A percentile compares a stretch with the other conserved stretches of the same genome.
Conservation (phyloP, 345 rosid genomes). For the Carallia brachiata region DNA sequence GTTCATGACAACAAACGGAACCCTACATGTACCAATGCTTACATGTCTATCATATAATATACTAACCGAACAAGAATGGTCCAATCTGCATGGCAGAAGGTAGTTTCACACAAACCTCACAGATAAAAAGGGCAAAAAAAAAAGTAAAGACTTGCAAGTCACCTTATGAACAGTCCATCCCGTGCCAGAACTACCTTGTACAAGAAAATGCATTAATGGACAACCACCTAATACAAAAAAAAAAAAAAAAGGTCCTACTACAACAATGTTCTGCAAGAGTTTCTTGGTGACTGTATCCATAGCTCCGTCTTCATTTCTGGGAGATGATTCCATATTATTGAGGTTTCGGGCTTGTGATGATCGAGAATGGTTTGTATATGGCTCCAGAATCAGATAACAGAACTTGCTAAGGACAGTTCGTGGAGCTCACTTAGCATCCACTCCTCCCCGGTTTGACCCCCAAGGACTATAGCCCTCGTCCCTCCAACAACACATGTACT, state of each 20-base stretch:
- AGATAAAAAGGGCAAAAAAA: too few relatives aligned
- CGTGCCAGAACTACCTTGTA: slow-evolving; percentile 30
- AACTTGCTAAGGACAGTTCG: slow-evolving; percentile 68
- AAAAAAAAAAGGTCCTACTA: slow-evolving; percentile 18
- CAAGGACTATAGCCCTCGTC: slow-evolving; percentile 78
- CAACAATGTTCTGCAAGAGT: slow-evolving; percentile 18
- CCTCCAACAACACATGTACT: slow-evolving; percentile 93
- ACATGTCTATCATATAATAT: slow-evolving; percentile 32
- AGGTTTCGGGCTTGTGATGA: slow-evolving; percentile 8
- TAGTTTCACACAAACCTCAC: slow-evolving; percentile 39
- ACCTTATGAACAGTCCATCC: slow-evolving; percentile 27
- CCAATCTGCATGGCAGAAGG: slow-evolving; percentile 22
- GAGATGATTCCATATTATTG: slow-evolving; percentile 12
- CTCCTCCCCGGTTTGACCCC: slow-evolving; percentile 92
- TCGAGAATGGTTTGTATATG: neutral
- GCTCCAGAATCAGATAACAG: slow-evolving; percentile 38
- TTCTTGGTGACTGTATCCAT: slow-evolving; percentile 19
- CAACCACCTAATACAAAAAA: slow-evolving; percentile 27
- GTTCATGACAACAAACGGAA: slow-evolving; percentile 17
- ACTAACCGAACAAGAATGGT: slow-evolving; percentile 30
- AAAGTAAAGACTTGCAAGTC: slow-evolving; percentile 25
- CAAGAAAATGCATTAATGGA: slow-evolving; percentile 26
- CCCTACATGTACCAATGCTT: slow-evolving; percentile 30
- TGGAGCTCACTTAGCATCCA: slow-evolving; percentile 94
- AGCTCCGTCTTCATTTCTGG: slow-evolving; percentile 17